These are phyloP conservation scores for Fusarium buxicola DNA, from an alignment of 2,329 filamentous ascomycete species.

Conservation along the genomic window DNA sequence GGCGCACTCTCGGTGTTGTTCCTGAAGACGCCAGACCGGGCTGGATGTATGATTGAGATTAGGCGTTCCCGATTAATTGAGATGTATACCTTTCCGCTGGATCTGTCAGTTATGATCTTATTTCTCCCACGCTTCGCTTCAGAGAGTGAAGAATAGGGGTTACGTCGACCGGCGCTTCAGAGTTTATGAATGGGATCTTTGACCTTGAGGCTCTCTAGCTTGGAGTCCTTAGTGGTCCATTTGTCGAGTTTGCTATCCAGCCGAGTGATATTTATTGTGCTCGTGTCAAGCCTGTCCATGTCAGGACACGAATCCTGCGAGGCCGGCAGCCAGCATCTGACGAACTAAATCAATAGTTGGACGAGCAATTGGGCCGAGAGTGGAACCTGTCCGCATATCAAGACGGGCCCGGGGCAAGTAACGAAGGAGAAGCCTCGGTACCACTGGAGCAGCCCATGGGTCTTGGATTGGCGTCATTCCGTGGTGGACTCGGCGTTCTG, in stretches of 20 bases:
- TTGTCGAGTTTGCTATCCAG: not conserved
- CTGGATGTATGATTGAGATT: constrained; percentile 59
- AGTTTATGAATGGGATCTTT: not conserved
- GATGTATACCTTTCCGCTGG: constrained; percentile 45
- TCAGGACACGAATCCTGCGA: not conserved
- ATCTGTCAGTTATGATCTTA: constrained; percentile 1
- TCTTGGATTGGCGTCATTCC: constrained; percentile 29
- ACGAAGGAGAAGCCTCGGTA: constrained; percentile 11
- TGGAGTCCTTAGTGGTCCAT: constrained; percentile 1
- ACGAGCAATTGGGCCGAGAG: constrained; percentile 12
- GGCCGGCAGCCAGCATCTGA: constrained; percentile 1
- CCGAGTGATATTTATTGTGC: constrained; percentile 4
- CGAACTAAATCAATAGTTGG: constrained; percentile 5
- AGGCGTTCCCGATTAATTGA: constrained; percentile 62
- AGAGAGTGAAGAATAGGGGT: not conserved
- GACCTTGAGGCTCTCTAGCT: not conserved
- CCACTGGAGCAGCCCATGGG: constrained; percentile 23
- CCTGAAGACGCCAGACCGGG: constrained; percentile 39
- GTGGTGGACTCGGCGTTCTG: constrained; percentile 28
- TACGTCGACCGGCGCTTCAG: not conserved
- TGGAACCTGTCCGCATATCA: constrained; percentile 15
- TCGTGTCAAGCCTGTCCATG: not conserved
- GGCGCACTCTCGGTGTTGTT: constrained; percentile 33
- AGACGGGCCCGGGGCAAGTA: constrained; percentile 4
- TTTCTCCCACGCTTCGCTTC: not conserved